phyloP scores from a whole-genome alignment of 2,329 filamentous ascomycete species.

The Arthrocladium fulminans region DNA sequence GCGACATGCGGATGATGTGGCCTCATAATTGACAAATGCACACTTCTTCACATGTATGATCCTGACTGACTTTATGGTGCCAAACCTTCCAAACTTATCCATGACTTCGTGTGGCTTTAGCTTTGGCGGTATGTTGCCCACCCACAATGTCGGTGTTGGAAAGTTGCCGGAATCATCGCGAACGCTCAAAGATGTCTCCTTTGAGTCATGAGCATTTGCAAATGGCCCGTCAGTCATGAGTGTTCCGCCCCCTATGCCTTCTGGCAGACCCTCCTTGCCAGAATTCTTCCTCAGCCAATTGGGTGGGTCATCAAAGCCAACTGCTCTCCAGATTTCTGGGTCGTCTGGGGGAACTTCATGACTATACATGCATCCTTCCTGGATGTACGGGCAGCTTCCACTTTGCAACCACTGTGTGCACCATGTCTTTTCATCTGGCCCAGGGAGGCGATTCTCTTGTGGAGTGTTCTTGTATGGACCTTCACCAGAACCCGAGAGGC shows the following conservation, averaged over 20 bases:
- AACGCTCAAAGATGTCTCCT: too few relatives aligned
- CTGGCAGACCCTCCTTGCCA: too few relatives aligned
- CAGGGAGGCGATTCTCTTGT: not conserved
- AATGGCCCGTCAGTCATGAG: too few relatives aligned
- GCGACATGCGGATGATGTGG: not conserved
- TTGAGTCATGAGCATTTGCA: too few relatives aligned
- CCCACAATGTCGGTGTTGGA: not conserved
- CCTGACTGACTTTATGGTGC: not conserved
- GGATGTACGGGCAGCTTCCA: not conserved
- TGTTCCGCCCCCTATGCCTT: too few relatives aligned
- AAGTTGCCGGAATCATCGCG: too few relatives aligned
- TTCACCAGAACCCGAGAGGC: too few relatives aligned
- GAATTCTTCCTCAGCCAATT: not conserved
- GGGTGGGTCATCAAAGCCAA: not conserved
- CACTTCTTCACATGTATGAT: not conserved
- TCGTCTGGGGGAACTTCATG: not conserved
- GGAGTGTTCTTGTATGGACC: too few relatives aligned
- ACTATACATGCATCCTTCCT: not conserved
- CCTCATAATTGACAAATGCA: slow-evolving; percentile 4
- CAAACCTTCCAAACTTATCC: not conserved
- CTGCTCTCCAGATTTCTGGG: not conserved
- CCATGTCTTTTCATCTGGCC: not conserved
- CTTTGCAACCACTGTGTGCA: not conserved
- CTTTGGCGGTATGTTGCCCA: not conserved
- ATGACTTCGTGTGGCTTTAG: not conserved